Base-by-base conservation (phyloP, 139 green algal species). In the Volvox africanus region DNA sequence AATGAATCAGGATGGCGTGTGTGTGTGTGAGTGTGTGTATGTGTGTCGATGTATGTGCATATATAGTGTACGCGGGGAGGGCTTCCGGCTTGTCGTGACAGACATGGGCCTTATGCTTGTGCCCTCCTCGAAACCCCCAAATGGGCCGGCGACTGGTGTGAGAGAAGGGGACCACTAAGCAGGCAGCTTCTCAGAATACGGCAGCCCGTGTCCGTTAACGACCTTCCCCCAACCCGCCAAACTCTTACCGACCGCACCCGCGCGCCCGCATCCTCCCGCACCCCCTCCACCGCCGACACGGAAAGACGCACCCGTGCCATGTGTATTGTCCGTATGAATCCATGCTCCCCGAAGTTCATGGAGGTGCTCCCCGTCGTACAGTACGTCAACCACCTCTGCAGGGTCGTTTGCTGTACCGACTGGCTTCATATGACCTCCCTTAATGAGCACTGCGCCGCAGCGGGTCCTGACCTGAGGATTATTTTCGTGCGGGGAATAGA, bases 371-470 rank as follows among this genome's bases (percentile, higher is more conserved):
- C 96, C 96, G 89, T 99, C 97, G 91, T 96, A 99, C 65, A 99
- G 91, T 33, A 99, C 94, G 79, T 99, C 98, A 3, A 96, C 92
- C 21, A 95, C 92, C 21, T 91, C 89, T 61, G 83, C 30, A 61
- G 83, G 82, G 82, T 87, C n/a, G 20, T 32, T 26, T 61, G 61
- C 32, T 37, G 89, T 16, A 50, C 50, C 32, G 22, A 61, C n/a
- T 80, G 81, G 44, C 35, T 61, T 87, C 67, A 98, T 93, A 91
- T 99, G 98, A 0, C 98, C 98, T 16, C 98, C 98, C 93, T 99
- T 99, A 69, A 99, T 85, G 13, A 99, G 93, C 62, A 99, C 97
- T 35, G 89, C 90, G 37, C 93, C 65, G 1, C 95, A 95, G 24
- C 96, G 96, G 24, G 85, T 87, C 2, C 95, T 67, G 0, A 68